Percentiles rank a stretch among this genome's conserved stretches.
Conservation (phyloP, 371 early-diverging fungal genomes). For the Apophysomyces elegans region DNA sequence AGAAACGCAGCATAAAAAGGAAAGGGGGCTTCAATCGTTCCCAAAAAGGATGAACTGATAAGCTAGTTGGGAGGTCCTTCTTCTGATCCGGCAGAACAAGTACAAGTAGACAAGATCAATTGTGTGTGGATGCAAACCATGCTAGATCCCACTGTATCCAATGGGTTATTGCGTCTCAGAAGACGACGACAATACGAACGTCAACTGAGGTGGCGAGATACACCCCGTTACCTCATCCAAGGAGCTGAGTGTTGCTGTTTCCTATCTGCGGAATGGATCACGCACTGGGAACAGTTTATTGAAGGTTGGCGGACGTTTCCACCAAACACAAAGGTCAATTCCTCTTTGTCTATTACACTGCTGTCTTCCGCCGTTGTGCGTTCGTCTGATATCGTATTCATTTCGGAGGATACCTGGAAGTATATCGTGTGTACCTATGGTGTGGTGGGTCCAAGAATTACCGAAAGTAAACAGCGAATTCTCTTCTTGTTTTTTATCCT, state of each 20-base stretch:
- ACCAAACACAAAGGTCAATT: constrained; percentile 18
- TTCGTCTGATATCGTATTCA: constrained; percentile 28
- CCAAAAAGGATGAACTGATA: constrained; percentile 4
- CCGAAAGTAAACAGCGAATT: constrained; percentile 21
- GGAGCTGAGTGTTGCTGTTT: constrained; percentile 17
- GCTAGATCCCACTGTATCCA: background rate
- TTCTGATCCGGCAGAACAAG: constrained; percentile 33
- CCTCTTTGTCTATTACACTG: background rate
- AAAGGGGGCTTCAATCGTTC: background rate
- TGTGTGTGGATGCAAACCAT: constrained; percentile 12
- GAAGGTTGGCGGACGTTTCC: constrained; percentile 33
- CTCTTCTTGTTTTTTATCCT: too few species aligned
- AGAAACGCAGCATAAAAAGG: background rate
- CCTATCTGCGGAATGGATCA: constrained; percentile 33
- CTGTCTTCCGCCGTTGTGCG: constrained; percentile 19
- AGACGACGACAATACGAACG: constrained; percentile 28
- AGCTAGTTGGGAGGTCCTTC: constrained; percentile 21
- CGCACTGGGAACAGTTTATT: constrained; percentile 38
- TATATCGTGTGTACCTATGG: constrained; percentile 24
- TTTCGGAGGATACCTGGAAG: constrained; percentile 36
- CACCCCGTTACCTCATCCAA: constrained; percentile 25
- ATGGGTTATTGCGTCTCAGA: background rate
- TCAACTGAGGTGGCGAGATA: constrained; percentile 31
- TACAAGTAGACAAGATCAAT: constrained; percentile 16
- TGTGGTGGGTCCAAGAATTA: constrained; percentile 23